Conservation (phyloP, 2,329 filamentous ascomycete genomes). For the Balansia obtecta region DNA sequence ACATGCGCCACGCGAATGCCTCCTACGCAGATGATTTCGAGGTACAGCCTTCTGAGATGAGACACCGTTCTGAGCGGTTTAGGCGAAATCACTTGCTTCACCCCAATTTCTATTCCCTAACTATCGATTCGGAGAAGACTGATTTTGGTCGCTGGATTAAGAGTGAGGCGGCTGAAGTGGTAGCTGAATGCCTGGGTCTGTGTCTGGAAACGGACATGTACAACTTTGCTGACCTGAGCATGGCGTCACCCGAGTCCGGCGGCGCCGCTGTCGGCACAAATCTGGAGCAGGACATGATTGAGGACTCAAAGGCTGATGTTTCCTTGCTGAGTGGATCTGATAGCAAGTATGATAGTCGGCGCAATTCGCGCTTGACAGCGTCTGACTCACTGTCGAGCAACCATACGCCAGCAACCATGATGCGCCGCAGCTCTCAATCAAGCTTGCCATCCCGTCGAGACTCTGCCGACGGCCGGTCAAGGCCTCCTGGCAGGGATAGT, state of each 20-base stretch:
- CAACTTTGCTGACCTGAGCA: slow-evolving; percentile 12
- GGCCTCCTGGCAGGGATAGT: slow-evolving; percentile 38
- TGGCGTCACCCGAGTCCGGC: slow-evolving; percentile 7
- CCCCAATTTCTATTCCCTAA: slow-evolving; percentile 73
- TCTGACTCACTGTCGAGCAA: slow-evolving; percentile 29
- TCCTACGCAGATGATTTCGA: slow-evolving; percentile 62
- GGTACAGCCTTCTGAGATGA: slow-evolving; percentile 65
- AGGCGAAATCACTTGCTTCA: slow-evolving; percentile 62
- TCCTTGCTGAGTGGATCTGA: slow-evolving; percentile 28
- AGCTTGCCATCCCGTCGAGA: slow-evolving; percentile 38
- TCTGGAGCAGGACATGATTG: slow-evolving; percentile 17
- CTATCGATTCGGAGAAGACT: slow-evolving; percentile 65
- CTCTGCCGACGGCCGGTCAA: slow-evolving; percentile 26
- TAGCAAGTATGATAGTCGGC: slow-evolving; percentile 33
- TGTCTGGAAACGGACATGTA: slow-evolving; percentile 25
- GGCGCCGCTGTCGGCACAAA: slow-evolving; percentile 11
- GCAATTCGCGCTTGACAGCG: slow-evolving; percentile 39
- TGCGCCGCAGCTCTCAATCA: slow-evolving; percentile 34
- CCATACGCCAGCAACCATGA: slow-evolving; percentile 22
- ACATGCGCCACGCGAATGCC: slow-evolving; percentile 60
- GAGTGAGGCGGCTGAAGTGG: slow-evolving; percentile 66
- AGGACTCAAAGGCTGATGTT: slow-evolving; percentile 22
- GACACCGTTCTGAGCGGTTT: slow-evolving; percentile 63
- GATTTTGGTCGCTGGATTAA: slow-evolving; percentile 70
- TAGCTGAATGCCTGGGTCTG: slow-evolving; percentile 67